These are phyloP conservation scores for Debaryomyces sp. DNA, from an alignment of 1,139 yeast genomes.

Conservation along the genomic window DNA sequence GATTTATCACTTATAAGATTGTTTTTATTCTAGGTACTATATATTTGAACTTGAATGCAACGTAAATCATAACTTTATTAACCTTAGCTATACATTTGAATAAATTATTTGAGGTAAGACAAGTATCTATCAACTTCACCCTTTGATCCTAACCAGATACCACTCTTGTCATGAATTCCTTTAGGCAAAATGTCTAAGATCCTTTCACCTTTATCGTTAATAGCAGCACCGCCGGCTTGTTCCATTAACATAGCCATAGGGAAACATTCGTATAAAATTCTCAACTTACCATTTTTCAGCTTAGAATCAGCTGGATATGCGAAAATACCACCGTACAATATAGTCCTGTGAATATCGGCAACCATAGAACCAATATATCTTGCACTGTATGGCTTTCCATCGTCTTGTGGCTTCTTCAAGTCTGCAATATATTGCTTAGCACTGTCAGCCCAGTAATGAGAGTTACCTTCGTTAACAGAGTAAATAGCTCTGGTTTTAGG, in stretches of 20 bases:
- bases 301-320: constrained; percentile 93
- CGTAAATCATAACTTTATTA: constrained; percentile 5
- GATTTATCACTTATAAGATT: background rate
- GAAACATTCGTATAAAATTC: constrained; percentile 94
- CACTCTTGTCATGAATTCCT: constrained; percentile 90
- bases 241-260: constrained; percentile 97
- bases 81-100: background rate
- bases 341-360: constrained; percentile 96
- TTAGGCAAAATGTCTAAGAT: constrained; percentile 84
- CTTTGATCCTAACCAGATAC: constrained; percentile 90
- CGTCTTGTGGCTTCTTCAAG: constrained; percentile 75
- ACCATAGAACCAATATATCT: constrained; percentile 98
- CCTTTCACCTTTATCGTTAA: constrained; percentile 87
- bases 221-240: constrained; percentile 94
- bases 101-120: constrained; percentile 30
- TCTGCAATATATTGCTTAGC: constrained; percentile 69
- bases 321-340: constrained; percentile 92
- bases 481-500: constrained; percentile 73
- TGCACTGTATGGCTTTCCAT: constrained; percentile 87
- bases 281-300: constrained; percentile 86
- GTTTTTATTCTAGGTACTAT: constrained; percentile 4
- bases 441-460: constrained; percentile 79
- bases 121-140: constrained; percentile 76
- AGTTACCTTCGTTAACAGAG: constrained; percentile 95
- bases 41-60: constrained; percentile 4